These are phyloP conservation scores for Zygoascus sp. DNA, from an alignment of 1,139 yeast species.

Conservation along the genomic window DNA sequence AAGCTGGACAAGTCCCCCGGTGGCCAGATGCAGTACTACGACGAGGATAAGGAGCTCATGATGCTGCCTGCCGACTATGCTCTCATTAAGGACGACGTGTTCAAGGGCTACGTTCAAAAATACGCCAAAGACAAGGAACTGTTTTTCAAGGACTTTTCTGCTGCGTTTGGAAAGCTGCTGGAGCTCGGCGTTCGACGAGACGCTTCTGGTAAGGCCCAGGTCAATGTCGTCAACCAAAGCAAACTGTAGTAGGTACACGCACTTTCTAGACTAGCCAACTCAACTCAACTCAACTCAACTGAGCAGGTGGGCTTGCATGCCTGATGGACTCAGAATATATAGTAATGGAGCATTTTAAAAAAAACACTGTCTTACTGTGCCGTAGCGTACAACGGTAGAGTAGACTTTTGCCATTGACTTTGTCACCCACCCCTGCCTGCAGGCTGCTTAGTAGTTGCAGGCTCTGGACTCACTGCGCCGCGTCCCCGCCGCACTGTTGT, in stretches of 20 bases:
- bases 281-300: no score
- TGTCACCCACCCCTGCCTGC: no score
- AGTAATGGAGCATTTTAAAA: background rate
- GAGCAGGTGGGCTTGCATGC: no score
- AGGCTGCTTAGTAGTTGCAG: no score
- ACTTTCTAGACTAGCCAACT: background rate
- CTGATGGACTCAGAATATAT: background rate
- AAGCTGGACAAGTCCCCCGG: slow-evolving; percentile 49
- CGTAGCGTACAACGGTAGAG: no score
- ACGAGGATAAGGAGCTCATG: slow-evolving; percentile 53
- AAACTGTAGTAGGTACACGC: slow-evolving; percentile 15
- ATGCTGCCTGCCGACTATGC: slow-evolving; percentile 65
- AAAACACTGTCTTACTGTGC: no score
- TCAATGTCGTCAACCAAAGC: slow-evolving; percentile 28
- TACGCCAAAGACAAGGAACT: slow-evolving; percentile 52
- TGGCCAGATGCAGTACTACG: slow-evolving; percentile 73
- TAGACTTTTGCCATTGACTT: no score
- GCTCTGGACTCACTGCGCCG: background rate
- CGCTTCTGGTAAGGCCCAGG: slow-evolving; percentile 30
- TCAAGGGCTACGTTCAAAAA: slow-evolving; percentile 47
- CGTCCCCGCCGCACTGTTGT: background rate
- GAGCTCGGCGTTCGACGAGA: slow-evolving; percentile 52
- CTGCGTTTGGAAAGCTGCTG: slow-evolving; percentile 50
- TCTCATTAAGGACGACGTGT: slow-evolving; percentile 46
- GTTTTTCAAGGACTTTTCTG: slow-evolving; percentile 51